These are phyloP conservation scores for Nepenthes alata DNA, from an alignment of 179 eudicot species.

Conservation along the genomic window DNA sequence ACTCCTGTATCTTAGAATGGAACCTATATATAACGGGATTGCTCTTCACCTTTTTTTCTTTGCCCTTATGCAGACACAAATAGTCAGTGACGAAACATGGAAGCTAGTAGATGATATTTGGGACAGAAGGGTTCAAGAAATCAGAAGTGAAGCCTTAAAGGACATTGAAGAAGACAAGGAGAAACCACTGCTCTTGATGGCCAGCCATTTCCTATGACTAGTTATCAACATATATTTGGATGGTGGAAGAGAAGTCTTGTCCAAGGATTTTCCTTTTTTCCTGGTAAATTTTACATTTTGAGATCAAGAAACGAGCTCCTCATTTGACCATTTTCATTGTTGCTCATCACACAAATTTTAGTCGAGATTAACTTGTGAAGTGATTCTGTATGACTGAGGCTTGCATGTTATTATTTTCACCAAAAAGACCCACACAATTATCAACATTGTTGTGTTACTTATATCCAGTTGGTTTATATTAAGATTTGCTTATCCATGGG, in stretches of 20 bases:
- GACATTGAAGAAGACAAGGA: conserved; percentile 54
- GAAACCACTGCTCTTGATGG: conserved; percentile 53
- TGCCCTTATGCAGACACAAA: conserved; percentile 39
- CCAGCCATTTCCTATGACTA: conserved; percentile 62
- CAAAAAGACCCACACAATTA: too few relatives aligned
- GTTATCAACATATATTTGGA: background rate
- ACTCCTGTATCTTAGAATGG: background rate
- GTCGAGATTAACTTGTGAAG: too few relatives aligned
- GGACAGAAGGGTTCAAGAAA: conserved; percentile 55
- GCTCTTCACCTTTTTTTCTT: conserved; percentile 2
- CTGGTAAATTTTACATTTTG: too few relatives aligned
- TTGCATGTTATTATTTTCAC: too few relatives aligned
- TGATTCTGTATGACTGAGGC: too few relatives aligned
- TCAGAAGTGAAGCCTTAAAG: conserved; percentile 32
- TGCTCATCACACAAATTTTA: too few relatives aligned
- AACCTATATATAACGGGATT: background rate
- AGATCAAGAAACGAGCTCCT: too few relatives aligned
- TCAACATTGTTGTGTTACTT: too few relatives aligned
- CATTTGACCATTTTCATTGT: too few relatives aligned
- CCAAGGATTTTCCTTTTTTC: background rate
- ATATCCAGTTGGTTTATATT: too few relatives aligned
- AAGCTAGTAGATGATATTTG: conserved; percentile 61
- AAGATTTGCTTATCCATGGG: too few relatives aligned
- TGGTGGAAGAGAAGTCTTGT: background rate
- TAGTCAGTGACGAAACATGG: conserved; percentile 75